A percentile compares a stretch with the other conserved stretches of the same genome.
Conservation (phyloP, 2,329 filamentous ascomycete species). For the Phyllosticta capitalensis region DNA sequence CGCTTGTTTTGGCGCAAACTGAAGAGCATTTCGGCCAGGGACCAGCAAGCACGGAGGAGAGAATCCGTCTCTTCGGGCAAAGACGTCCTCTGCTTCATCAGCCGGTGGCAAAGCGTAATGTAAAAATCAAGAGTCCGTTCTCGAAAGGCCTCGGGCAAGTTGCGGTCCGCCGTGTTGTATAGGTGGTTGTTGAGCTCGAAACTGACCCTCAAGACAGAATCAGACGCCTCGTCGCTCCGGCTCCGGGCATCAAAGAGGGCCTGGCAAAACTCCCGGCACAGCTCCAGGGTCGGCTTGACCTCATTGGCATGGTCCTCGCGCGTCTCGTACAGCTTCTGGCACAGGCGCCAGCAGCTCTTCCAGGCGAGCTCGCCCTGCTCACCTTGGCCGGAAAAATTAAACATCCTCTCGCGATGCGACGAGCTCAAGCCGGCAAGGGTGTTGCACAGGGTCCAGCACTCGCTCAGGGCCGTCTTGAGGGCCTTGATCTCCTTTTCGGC, state of each 20-base stretch:
- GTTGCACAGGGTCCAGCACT: slow-evolving; percentile 93
- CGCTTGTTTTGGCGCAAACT: slow-evolving; percentile 73
- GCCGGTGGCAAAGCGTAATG: slow-evolving; percentile 79
- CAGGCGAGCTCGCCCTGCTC: slow-evolving; percentile 80
- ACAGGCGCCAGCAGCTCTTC: slow-evolving; percentile 90
- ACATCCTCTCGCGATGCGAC: slow-evolving; percentile 69
- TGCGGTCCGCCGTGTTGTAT: slow-evolving; percentile 82
- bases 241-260: slow-evolving; percentile 78
- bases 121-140: slow-evolving; percentile 92
- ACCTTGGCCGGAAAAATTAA: slow-evolving; percentile 62
- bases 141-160: slow-evolving; percentile 73
- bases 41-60: slow-evolving; percentile 78
- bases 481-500: slow-evolving; percentile 56
- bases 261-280: slow-evolving; percentile 89
- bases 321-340: slow-evolving; percentile 78
- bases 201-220: slow-evolving; percentile 83
- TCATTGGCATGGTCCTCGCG: slow-evolving; percentile 61
- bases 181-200: slow-evolving; percentile 94
- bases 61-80: slow-evolving; percentile 74
- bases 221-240: slow-evolving; percentile 65
- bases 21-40: slow-evolving; percentile 85
- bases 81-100: slow-evolving; percentile 89
- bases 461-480: slow-evolving; percentile 66
- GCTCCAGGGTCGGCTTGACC: slow-evolving; percentile 66
- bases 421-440: slow-evolving; percentile 78